Percentiles rank a stretch among this genome's conserved stretches.
Conservation (phyloP, 1,284 basidiomycete species). For the Omphalotus olearius region DNA sequence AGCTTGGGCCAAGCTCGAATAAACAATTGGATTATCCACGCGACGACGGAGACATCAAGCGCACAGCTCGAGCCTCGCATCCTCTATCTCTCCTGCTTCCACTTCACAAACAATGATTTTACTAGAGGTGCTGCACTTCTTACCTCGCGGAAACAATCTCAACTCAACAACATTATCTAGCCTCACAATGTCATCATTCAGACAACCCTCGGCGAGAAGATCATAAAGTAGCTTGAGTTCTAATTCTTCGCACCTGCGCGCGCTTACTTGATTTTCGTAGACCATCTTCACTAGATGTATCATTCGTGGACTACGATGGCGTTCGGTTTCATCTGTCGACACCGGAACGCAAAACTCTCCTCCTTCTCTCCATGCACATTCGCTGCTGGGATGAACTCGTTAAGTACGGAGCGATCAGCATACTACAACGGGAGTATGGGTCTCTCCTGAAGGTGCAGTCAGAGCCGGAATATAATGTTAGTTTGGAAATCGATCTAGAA, state of each 20-base stretch:
- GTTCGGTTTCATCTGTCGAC: conserved; percentile 94
- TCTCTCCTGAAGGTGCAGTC: conserved; percentile 55
- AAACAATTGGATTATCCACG: no score
- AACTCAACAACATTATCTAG: conserved; percentile 33
- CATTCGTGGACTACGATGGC: conserved; percentile 97
- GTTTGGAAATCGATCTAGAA: conserved; percentile 84
- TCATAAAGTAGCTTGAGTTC: conserved; percentile 61
- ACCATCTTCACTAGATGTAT: conserved; percentile 87
- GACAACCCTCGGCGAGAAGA: conserved; percentile 88
- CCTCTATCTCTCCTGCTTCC: no score
- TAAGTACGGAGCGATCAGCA: conserved; percentile 80
- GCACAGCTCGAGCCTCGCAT: no score
- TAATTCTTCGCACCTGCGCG: conserved; percentile 9
- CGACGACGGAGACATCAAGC: no score
- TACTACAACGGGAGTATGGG: conserved; percentile 86
- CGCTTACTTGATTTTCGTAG: conserved; percentile 36
- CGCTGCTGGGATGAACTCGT: conserved; percentile 96
- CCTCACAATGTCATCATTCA: conserved; percentile 92
- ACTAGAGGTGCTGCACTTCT: no score
- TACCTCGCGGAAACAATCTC: no score
- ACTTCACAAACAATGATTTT: no score
- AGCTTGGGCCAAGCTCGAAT: no score
- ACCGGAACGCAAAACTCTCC: conserved; percentile 74
- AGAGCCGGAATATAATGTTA: conserved; percentile 90
- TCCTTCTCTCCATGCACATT: conserved; percentile 94